Base-by-base conservation (phyloP, 305 asterid species). In the Solanum aculeatissimum region DNA sequence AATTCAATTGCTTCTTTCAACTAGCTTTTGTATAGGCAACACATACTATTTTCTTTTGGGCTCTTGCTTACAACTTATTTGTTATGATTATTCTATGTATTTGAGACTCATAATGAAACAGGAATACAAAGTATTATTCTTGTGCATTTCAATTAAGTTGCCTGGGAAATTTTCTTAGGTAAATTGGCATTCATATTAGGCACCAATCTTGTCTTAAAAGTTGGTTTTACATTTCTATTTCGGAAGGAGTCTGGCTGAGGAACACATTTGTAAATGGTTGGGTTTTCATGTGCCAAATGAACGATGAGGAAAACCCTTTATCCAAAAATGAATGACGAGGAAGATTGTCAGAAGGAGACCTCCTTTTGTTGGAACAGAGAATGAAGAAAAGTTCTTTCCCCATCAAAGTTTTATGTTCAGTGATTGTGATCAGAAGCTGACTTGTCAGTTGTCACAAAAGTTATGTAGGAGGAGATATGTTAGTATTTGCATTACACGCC, bases 221-320 rank as follows among this genome's bases (percentile, higher is more conserved):
- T 42, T 54, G 49, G 29, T 53, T 51, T 78, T 53, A 13, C 83
- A 53, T 51, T 78, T 51, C 2, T 75, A 0, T 78, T 78, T 3
- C 6, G 29, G 49, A 19, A 18, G 49, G 83, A 78, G 43, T 12
- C 66, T 3, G 32, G 32, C 29, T 29, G 35, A 53, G 68, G 66
- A 19, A 53, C 49, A 88, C 66, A 92, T 97, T 97, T 96, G 90
- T 88, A 81, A 35, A 53, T 60, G 27, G 74, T 78, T 69, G n/a
- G n/a, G 12, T 65, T 40, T 71, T 75, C 75, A 5, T 81, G 6
- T 40, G 16, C 63, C 14, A 63, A 75, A 69, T 25, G 42, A 40
- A 43, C 0, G 16, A 54, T 62, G 40, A 42, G 68, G 45, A 49
- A 74, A 3, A 15, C 35, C 25, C 18, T 21, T 49, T 80, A 25